Evolutionary conservation across 805 yeast species (phyloP).

Genomic region (Cyberlindnera bimundalis): DNA sequence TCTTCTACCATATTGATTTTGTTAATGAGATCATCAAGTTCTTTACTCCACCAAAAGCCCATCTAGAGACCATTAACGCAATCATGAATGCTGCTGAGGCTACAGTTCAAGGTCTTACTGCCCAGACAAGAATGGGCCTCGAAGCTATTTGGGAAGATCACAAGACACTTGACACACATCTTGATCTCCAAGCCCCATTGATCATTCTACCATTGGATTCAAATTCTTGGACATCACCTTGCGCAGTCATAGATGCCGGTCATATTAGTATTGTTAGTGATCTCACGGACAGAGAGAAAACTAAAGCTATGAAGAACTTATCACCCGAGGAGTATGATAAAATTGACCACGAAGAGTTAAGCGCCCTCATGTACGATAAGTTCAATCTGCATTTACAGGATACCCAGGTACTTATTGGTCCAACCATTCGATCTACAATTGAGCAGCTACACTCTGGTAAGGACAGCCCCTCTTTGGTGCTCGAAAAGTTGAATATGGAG

Average conservation of each 20-base stretch:
- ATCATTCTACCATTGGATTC: conserved; percentile 84
- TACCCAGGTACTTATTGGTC: conserved; percentile 86
- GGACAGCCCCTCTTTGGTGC: conserved; percentile 47
- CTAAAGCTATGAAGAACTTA: conserved; percentile 67
- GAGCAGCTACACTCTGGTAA: conserved; percentile 55
- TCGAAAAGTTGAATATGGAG: conserved; percentile 74
- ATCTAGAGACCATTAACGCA: conserved; percentile 84
- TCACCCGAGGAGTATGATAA: conserved; percentile 68
- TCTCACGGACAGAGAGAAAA: conserved; percentile 63
- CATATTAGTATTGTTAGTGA: conserved; percentile 83
- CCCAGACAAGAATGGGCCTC: conserved; percentile 86
- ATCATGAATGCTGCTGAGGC: conserved; percentile 93
- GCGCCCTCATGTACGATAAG: conserved; percentile 81
- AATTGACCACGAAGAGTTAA: conserved; percentile 28
- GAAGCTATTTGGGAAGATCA: conserved; percentile 95
- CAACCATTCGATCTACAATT: conserved; percentile 73
- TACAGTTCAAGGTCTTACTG: conserved; percentile 85
- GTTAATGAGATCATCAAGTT: conserved; percentile 71
- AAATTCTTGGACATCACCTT: conserved; percentile 75
- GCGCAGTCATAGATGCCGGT: conserved; percentile 93
- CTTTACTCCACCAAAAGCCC: conserved; percentile 83
- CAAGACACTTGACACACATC: conserved; percentile 77
- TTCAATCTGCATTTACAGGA: conserved; percentile 74
- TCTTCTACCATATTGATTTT: conserved; percentile 83
- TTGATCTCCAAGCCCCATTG: conserved; percentile 92